Evolutionary conservation across 2,329 filamentous ascomycete species (phyloP).

Genomic region (Chaetoscypha palmicola): DNA sequence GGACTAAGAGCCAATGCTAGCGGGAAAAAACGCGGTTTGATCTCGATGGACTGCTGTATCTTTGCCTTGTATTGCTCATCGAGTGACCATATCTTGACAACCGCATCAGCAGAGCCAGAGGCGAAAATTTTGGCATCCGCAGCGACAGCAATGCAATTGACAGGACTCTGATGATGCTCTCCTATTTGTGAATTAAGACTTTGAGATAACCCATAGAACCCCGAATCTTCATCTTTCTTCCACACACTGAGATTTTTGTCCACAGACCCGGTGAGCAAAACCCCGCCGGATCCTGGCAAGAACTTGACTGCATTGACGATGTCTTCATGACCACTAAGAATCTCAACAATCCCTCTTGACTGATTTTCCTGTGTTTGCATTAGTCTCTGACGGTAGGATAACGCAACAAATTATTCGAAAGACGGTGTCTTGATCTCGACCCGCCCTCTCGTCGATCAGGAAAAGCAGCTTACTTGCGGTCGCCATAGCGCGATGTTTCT

Average conservation of each 20-base stretch:
- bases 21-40: slow-evolving; percentile 75
- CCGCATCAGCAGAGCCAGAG: slow-evolving; percentile 76
- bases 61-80: slow-evolving; percentile 36
- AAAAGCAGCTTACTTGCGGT: slow-evolving; percentile 54
- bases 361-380: slow-evolving; percentile 15
- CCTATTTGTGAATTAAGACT: slow-evolving; percentile 39
- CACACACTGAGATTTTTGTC: slow-evolving; percentile 75
- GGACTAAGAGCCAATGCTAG: slow-evolving; percentile 63
- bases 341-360: slow-evolving; percentile 50
- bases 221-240: slow-evolving; percentile 38
- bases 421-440: no score
- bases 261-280: slow-evolving; percentile 73
- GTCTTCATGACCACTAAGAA: slow-evolving; percentile 71
- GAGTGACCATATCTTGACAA: slow-evolving; percentile 63
- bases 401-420: no score
- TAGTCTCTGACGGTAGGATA: no score
- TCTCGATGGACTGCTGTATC: slow-evolving; percentile 63
- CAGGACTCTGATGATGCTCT: slow-evolving; percentile 59
- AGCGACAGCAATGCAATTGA: slow-evolving; percentile 58
- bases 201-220: slow-evolving; percentile 37
- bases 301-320: slow-evolving; percentile 81
- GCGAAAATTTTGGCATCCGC: slow-evolving; percentile 46
- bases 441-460: slow-evolving; percentile 3
- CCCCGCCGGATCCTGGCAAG: slow-evolving; percentile 46
- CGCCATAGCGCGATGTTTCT: slow-evolving; percentile 85